Evolutionary conservation across 1,139 yeast species (phyloP), one percentile per base, ranked within the genome.

Genomic region (Blastobotrys aristatus): DNA sequence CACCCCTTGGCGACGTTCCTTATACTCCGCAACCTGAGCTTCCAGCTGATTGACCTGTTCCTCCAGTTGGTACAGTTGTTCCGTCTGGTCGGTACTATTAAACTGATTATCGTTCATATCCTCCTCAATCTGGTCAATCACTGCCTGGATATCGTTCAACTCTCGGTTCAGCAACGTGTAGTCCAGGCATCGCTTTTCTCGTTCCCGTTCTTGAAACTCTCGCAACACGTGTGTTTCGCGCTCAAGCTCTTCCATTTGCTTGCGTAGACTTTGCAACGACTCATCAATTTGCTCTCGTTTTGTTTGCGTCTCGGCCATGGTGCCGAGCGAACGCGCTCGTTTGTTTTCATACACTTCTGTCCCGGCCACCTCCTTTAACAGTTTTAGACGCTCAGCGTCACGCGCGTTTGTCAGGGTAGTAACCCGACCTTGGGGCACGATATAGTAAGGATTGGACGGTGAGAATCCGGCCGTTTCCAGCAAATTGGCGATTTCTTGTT

Each of bases 391-490:
- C 61, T 90, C 97, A 2, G 77, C 63, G 63, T 89, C 96, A 57
- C 85, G 84, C 0, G 97, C 92, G 62, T 89, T 89, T 0, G 98
- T 92, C 51, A 92, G 72, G 1, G 84, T 75, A 2, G 76, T 69
- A 58, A 89, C 87, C 57, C 87, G 75, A 14, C 99, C 99, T 65
- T 92, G 99, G 0, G 98, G 98, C 2, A 92, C 98, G 58, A 92
- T 90, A 65, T 92, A 92, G 66, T 90, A 92, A 0, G 97, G 97
- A 55, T 89, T 90, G 2, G 90, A 82, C 51, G 87, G 75, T 1
- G 96, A 85, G 61, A 92, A 89, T 0, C 98, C 98, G 0, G 96
- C 96, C 59, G 88, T 82, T 64, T 92, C 97, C 37, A 94, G 72
- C 53, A 88, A 68, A 55, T 86, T 84, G 80, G 83, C 81, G 17